phyloP scores from a whole-genome alignment of 2,329 filamentous ascomycete species.

The Cladophialophora chaetospira region DNA sequence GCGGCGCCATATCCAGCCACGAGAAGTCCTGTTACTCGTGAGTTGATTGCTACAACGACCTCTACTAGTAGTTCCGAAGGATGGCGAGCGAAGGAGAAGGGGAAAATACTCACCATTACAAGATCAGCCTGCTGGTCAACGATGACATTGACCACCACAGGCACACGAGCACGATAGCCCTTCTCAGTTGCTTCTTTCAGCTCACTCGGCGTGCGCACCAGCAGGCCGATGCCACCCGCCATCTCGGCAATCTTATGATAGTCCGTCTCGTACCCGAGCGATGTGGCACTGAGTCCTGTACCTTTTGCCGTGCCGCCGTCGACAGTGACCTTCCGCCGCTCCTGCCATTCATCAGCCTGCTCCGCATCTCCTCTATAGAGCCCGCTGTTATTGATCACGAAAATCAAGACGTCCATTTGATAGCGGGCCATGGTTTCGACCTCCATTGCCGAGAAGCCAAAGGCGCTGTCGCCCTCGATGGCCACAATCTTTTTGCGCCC shows the following conservation, averaged over 20 bases:
- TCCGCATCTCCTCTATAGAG: constrained; percentile 50
- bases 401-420: constrained; percentile 56
- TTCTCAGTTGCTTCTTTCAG: constrained; percentile 52
- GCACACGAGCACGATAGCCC: constrained; percentile 50
- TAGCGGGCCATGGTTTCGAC: constrained; percentile 60
- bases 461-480: constrained; percentile 59
- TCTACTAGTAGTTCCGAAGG: no score
- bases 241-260: constrained; percentile 59
- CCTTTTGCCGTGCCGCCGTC: constrained; percentile 30
- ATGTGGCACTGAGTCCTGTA: constrained; percentile 50
- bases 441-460: constrained; percentile 58
- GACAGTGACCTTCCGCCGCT: constrained; percentile 4
- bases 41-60: no score
- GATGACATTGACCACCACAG: constrained; percentile 58
- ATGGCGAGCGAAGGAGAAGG: no score
- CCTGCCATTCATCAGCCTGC: constrained; percentile 47
- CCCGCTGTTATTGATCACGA: constrained; percentile 59
- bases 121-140: constrained; percentile 53
- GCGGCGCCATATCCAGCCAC: no score
- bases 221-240: constrained; percentile 56
- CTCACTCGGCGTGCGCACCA: constrained; percentile 56
- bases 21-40: no score
- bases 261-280: constrained; percentile 55
- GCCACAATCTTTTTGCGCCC: constrained; percentile 56
- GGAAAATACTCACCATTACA: constrained; percentile 42